phyloP scores from a whole-genome alignment of 805 yeast species.

The Yarrowia porcina region DNA sequence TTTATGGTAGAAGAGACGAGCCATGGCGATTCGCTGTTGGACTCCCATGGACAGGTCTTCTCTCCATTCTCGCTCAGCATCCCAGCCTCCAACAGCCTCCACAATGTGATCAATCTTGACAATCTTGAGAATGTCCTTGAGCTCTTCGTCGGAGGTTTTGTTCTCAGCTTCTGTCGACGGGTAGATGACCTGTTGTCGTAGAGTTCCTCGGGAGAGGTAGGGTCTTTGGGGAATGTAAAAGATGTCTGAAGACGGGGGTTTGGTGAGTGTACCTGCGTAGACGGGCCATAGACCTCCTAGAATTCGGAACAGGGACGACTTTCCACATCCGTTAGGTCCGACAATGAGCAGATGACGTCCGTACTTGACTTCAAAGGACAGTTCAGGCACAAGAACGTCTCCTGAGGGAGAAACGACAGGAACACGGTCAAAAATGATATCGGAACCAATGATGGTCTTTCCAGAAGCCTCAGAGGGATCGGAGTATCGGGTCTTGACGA shows the following conservation, averaged over 20 bases:
- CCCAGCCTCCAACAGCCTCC: slow-evolving; percentile 53
- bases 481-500: slow-evolving; percentile 10
- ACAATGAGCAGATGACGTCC: slow-evolving; percentile 86
- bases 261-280: slow-evolving; percentile 50
- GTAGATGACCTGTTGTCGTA: slow-evolving; percentile 84
- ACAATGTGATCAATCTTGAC: slow-evolving; percentile 39
- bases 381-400: slow-evolving; percentile 61
- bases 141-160: slow-evolving; percentile 38
- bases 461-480: slow-evolving; percentile 28
- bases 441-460: slow-evolving; percentile 49
- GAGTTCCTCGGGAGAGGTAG: slow-evolving; percentile 72
- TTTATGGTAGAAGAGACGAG: slow-evolving; percentile 81
- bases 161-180: slow-evolving; percentile 66
- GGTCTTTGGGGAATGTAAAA: slow-evolving; percentile 93
- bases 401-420: slow-evolving; percentile 86
- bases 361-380: slow-evolving; percentile 67
- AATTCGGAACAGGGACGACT: slow-evolving; percentile 85
- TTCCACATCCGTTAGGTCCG: slow-evolving; percentile 96
- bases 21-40: slow-evolving; percentile 91
- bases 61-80: slow-evolving; percentile 74
- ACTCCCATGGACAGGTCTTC: slow-evolving; percentile 88
- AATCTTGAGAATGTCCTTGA: slow-evolving; percentile 38
- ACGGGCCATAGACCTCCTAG: slow-evolving; percentile 95
- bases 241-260: slow-evolving; percentile 64
- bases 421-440: slow-evolving; percentile 63